Evolutionary conservation across 2,329 filamentous ascomycete species (phyloP), one percentile per base, ranked within the genome.

Genomic region (Aspergillus caelatus): DNA sequence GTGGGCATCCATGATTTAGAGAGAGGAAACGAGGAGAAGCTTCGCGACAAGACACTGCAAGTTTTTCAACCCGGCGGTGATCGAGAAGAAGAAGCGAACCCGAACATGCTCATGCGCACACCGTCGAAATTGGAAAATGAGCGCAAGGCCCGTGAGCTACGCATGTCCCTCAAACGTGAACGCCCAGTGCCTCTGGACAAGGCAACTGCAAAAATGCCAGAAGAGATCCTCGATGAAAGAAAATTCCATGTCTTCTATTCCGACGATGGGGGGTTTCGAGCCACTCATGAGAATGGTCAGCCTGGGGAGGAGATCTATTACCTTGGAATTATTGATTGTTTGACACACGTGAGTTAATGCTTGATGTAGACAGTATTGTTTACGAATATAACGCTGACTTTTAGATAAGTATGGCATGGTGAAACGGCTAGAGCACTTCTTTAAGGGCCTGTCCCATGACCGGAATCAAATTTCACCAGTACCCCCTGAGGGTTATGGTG

Each of bases 241-340:
- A 89, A 86, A 69, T 89, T 90, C 58, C 91, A 93, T 69, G 88
- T 94, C 68, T 99, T 98, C 78, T 97, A 97, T 76, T 88, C 90
- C 63, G 94, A 98, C 70, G 94, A 98, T 74, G 95, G 95, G 56
- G 95, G 95, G 3, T 93, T 97, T 79, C 86, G 90, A 70, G 94
- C 95, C 14, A 98, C 95, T 1, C 93, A 97, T 74, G 93, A 97
- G 77, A 89, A 97, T 78, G 91, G 96, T 66, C 81, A 83, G 19
- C 88, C 91, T 1, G 94, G 91, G 2, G 92, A 97, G 60, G 93
- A 97, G 79, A 93, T 99, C 48, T 99, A 99, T 79, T 99, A 99
- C 76, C 87, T 99, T 9, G 96, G 95, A 41, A 96, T 99, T 71
- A 99, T 99, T 77, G 95, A 99, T 79, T 99, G 95, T 78, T 83